A percentile compares a stretch with the other conserved stretches of the same genome.
phyloP scores from a whole-genome alignment of 805 yeast genomes.

The Yarrowia osloensis region DNA sequence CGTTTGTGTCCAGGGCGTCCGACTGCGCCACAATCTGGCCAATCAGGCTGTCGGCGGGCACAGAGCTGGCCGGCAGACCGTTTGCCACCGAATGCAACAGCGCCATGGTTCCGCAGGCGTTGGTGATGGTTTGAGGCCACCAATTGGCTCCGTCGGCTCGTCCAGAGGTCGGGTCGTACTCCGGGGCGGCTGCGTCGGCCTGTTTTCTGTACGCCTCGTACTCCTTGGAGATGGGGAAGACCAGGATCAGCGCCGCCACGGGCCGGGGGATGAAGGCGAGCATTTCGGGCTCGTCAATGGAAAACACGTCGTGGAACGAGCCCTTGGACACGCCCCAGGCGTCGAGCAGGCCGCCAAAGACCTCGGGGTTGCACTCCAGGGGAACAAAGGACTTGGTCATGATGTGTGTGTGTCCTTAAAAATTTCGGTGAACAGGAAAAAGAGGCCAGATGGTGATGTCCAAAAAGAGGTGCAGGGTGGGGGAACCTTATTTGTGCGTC shows the following conservation, averaged over 20 bases:
- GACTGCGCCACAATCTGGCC: constrained; percentile 40
- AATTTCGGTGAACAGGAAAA: not conserved
- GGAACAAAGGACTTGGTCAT: constrained; percentile 57
- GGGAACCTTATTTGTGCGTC: not conserved
- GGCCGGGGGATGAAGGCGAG: constrained; percentile 83
- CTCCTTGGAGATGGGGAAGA: constrained; percentile 73
- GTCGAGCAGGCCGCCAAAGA: constrained; percentile 69
- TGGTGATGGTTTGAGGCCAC: constrained; percentile 81
- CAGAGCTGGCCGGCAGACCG: constrained; percentile 40
- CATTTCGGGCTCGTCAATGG: constrained; percentile 81
- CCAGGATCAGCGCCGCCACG: constrained; percentile 66
- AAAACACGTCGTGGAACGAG: constrained; percentile 77
- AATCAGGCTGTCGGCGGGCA: constrained; percentile 40
- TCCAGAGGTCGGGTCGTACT: constrained; percentile 39
- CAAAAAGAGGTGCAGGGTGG: constrained; percentile 5
- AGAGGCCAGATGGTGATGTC: constrained; percentile 1
- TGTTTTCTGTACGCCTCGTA: constrained; percentile 56
- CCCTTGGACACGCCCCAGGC: constrained; percentile 65
- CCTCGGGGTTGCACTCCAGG: constrained; percentile 84
- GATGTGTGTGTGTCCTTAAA: not conserved
- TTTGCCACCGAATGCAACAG: constrained; percentile 63
- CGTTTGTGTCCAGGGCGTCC: constrained; percentile 36
- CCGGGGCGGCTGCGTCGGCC: constrained; percentile 46
- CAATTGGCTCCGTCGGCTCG: constrained; percentile 53
- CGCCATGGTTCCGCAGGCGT: constrained; percentile 93